Evolutionary conservation across 2,329 filamentous ascomycete genomes (phyloP).

Genomic region (Claviceps sp.): DNA sequence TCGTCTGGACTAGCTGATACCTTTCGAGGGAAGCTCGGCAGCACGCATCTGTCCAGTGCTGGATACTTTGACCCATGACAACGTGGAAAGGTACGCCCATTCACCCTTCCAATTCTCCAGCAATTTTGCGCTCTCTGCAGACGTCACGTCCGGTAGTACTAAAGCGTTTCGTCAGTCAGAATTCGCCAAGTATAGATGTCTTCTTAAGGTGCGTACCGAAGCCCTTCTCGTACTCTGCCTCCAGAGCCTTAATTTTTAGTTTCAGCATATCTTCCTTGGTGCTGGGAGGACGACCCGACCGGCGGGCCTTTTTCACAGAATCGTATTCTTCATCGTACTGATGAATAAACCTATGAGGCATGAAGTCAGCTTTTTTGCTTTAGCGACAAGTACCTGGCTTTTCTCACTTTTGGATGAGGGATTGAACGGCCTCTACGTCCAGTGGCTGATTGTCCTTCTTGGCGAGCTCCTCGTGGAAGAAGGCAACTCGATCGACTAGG

Average conservation of each 20-base stretch:
- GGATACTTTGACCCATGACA: constrained; percentile 66
- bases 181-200: neutral
- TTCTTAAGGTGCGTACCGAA: constrained; percentile 47
- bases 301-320: constrained; percentile 51
- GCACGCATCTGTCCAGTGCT: constrained; percentile 49
- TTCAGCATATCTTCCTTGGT: constrained; percentile 65
- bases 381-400: neutral
- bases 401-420: constrained; percentile 46
- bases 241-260: constrained; percentile 54
- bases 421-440: constrained; percentile 42
- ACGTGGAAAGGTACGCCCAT: constrained; percentile 64
- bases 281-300: constrained; percentile 66
- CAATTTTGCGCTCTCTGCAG: constrained; percentile 48
- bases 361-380: constrained; percentile 13
- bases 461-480: constrained; percentile 55
- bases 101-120: constrained; percentile 68
- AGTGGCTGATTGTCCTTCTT: constrained; percentile 35
- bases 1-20: constrained; percentile 11
- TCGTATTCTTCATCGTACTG: constrained; percentile 60
- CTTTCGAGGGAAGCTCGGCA: constrained; percentile 63
- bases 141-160: constrained; percentile 65
- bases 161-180: constrained; percentile 6
- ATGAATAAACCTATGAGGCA: constrained; percentile 40
- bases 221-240: constrained; percentile 69
- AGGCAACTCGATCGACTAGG: constrained; percentile 29